Base-by-base conservation (phyloP, 2,329 filamentous ascomycete species). In the Chalaropsis ovoidea region DNA sequence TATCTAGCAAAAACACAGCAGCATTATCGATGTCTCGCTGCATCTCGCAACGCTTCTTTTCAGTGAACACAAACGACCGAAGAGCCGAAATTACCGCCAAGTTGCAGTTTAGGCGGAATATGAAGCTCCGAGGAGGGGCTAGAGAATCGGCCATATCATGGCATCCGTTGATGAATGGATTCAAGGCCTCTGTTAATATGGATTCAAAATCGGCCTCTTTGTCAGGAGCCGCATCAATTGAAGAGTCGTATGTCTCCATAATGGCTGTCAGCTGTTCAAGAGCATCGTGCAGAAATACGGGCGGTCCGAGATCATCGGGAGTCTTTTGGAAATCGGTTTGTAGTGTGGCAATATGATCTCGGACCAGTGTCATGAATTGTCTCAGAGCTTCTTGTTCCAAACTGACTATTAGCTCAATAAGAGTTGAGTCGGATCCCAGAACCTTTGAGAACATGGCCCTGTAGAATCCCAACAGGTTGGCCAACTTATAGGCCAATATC, bases 401-500 rank as follows among this genome's bases (percentile, higher is more conserved):
- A 2, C 78, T 81, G 3, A 77, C 76, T 63, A 96, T 82, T 1
- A 86, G 81, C 2, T 88, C 85, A 0, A 92, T 79, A 0, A 96
- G 78, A 8, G 82, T 79, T 0, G 90, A 89, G 11, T 86, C 80
- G 1, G 80, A 71, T 1, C 89, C 87, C 0, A 97, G 79, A 0
- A 97, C 79, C 70, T 88, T 93, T 17, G 84, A 78, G 73, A 97
- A 96, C 0, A 92, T 96, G 68, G 84, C 81, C 39, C 84, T 86
- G 76, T 99, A 99, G 76, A 99, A 99, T 49, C 84, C 86, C 52
- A 97, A 81, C 1, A 99, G 79, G 70, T 95, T 96, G 11, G 90
- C 86, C 49, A 97, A 85, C 73, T 91, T 94, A 77, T 96, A 99
- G 42, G 90, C 87, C 61, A 91, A 78, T 22, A 95, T 89, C 0